These are phyloP conservation scores for Metschnikowia henanensis DNA, from an alignment of 805 yeast species.

Conservation along the genomic window DNA sequence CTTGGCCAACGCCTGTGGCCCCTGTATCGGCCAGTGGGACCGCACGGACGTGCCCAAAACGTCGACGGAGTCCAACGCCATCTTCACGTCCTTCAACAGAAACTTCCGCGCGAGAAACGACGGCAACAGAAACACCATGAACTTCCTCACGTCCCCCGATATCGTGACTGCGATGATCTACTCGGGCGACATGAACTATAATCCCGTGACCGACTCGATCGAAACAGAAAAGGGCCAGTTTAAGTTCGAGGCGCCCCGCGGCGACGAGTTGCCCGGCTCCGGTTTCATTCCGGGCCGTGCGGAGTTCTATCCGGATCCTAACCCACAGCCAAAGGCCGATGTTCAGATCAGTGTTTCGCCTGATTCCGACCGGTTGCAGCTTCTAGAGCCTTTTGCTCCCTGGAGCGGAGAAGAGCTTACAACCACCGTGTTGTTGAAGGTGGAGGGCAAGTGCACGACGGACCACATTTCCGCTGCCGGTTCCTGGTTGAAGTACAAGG, in stretches of 20 bases:
- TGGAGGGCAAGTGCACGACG: constrained; percentile 97
- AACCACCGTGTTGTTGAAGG: constrained; percentile 79
- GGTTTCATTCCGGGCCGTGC: constrained; percentile 79
- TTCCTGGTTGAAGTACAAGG: constrained; percentile 97
- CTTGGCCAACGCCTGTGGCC: constrained; percentile 98
- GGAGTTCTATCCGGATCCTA: constrained; percentile 70
- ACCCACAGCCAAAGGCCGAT: constrained; percentile 63
- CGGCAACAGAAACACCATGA: constrained; percentile 97
- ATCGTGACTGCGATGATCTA: constrained; percentile 96
- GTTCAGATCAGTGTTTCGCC: constrained; percentile 75
- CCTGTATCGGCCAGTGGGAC: constrained; percentile 99
- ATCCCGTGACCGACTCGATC: constrained; percentile 88
- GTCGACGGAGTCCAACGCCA: constrained; percentile 74
- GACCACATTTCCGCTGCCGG: constrained; percentile 99
- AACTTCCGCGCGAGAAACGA: constrained; percentile 98
- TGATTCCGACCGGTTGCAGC: constrained; percentile 86
- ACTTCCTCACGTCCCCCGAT: constrained; percentile 98
- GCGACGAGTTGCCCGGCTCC: constrained; percentile 76
- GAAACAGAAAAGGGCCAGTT: constrained; percentile 71
- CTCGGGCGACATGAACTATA: constrained; percentile 89
- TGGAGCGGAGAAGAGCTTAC: constrained; percentile 87
- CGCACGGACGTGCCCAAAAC: constrained; percentile 73
- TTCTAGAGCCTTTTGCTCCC: constrained; percentile 82
- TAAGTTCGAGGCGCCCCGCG: constrained; percentile 76
- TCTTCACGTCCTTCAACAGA: constrained; percentile 96